Evolutionary conservation across 1,139 yeast species (phyloP).

Genomic region (Pichia norvegensis): DNA sequence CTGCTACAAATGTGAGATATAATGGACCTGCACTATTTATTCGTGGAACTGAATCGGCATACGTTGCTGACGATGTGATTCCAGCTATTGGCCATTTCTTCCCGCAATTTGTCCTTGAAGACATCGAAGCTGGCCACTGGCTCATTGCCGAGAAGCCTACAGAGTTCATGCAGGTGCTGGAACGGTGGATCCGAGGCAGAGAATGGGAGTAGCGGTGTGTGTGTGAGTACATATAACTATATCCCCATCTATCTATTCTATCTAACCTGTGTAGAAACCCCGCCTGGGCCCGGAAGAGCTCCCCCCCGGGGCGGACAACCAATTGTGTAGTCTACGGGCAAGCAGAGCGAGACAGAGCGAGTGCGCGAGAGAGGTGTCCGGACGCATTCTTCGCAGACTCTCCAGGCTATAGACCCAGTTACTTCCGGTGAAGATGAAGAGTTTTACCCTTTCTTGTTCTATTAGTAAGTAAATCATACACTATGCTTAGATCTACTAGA

Average conservation of each 20-base stretch:
- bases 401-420: neutral
- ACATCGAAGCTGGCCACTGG: slow-evolving; percentile 51
- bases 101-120: slow-evolving; percentile 60
- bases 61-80: slow-evolving; percentile 80
- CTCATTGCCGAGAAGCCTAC: slow-evolving; percentile 70
- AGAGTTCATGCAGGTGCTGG: slow-evolving; percentile 53
- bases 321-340: too few relatives aligned
- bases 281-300: too few relatives aligned
- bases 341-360: too few relatives aligned
- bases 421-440: too few relatives aligned
- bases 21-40: slow-evolving; percentile 70
- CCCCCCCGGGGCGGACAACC: too few relatives aligned
- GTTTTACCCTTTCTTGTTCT: neutral
- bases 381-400: too few relatives aligned
- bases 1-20: slow-evolving; percentile 47
- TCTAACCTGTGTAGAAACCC: too few relatives aligned
- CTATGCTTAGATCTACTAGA: slow-evolving; percentile 14
- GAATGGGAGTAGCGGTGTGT: neutral
- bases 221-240: too few relatives aligned
- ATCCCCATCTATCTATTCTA: too few relatives aligned
- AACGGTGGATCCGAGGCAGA: slow-evolving; percentile 40
- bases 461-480: neutral
- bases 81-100: slow-evolving; percentile 71
- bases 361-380: too few relatives aligned
- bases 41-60: slow-evolving; percentile 68